Conservation (phyloP, 2,329 filamentous ascomycete genomes). For the Xylaria multiplex region DNA sequence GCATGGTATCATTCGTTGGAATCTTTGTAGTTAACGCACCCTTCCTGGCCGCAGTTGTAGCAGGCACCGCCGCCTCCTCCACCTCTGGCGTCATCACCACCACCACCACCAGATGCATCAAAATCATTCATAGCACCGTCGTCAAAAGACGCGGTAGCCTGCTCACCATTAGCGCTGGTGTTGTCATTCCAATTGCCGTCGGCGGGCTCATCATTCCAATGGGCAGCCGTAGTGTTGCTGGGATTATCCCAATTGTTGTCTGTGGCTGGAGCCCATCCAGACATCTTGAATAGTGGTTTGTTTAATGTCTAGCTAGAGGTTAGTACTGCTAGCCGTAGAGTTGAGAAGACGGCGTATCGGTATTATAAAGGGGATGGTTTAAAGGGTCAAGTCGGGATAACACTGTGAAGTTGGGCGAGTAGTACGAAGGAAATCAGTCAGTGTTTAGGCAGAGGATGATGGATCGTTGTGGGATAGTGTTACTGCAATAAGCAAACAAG, state of each 20-base stretch:
- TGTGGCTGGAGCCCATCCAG: slow-evolving; percentile 13
- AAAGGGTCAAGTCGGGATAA: neutral
- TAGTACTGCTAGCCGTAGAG: slow-evolving; percentile 1
- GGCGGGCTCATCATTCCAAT: slow-evolving; percentile 17
- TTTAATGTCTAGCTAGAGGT: slow-evolving; percentile 1
- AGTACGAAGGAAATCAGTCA: neutral
- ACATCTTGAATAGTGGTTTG: slow-evolving; percentile 20
- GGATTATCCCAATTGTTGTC: slow-evolving; percentile 1
- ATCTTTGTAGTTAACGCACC: slow-evolving; percentile 48
- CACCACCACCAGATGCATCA: slow-evolving; percentile 16
- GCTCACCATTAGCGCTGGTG: slow-evolving; percentile 10
- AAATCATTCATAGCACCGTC: slow-evolving; percentile 21
- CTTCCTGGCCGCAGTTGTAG: slow-evolving; percentile 68
- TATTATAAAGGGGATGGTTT: no score
- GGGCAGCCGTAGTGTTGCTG: slow-evolving; percentile 3
- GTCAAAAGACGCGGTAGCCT: slow-evolving; percentile 13
- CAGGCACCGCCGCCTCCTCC: slow-evolving; percentile 37
- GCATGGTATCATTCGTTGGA: slow-evolving; percentile 31
- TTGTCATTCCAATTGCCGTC: slow-evolving; percentile 11
- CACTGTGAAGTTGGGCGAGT: neutral
- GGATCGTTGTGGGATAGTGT: neutral
- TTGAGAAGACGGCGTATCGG: neutral
- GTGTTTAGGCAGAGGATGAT: neutral
- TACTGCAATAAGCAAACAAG: neutral
- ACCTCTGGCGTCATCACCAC: slow-evolving; percentile 32